These are phyloP conservation scores for Pythium aphanidermatum DNA, from an alignment of 352 stramenopile genomes.

Conservation along the genomic window DNA sequence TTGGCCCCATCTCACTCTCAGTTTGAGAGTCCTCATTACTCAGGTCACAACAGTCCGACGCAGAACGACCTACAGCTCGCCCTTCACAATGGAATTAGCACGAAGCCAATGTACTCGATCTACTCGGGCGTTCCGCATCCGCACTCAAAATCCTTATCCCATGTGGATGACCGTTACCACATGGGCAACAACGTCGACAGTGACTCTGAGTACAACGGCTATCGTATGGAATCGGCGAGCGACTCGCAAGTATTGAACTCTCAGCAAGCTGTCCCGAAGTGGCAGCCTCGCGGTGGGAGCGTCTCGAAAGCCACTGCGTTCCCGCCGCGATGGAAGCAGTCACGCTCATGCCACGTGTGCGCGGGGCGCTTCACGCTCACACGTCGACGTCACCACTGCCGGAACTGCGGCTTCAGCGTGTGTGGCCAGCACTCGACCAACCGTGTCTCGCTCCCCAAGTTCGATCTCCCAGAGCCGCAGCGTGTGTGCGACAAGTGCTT, in stretches of 20 bases:
- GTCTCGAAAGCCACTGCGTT: conserved; percentile 28
- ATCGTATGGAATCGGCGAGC: conserved; percentile 25
- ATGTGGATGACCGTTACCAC: conserved; percentile 58
- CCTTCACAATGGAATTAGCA: too few relatives aligned
- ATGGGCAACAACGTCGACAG: conserved; percentile 49
- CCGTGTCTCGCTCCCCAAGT: conserved; percentile 70
- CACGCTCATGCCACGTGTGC: conserved; percentile 67
- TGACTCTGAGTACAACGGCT: conserved; percentile 40
- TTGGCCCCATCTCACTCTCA: too few relatives aligned
- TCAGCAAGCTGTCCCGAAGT: conserved; percentile 20
- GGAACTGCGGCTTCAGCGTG: conserved; percentile 73
- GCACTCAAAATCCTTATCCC: conserved; percentile 45
- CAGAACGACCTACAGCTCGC: not conserved
- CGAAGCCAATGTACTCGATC: conserved; percentile 29
- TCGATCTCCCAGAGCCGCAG: conserved; percentile 60
- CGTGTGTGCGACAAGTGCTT: conserved; percentile 81
- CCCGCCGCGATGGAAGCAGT: conserved; percentile 71
- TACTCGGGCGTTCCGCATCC: conserved; percentile 24
- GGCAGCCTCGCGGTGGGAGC: conserved; percentile 6
- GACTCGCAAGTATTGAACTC: conserved; percentile 24
- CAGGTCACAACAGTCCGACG: conserved; percentile 6
- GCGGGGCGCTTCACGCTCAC: conserved; percentile 48
- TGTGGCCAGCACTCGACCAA: conserved; percentile 73
- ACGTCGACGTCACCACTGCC: conserved; percentile 78
- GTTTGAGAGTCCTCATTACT: too few relatives aligned